These are phyloP conservation scores for Paramecium tetraurelia DNA, from an alignment of 73 alveolate genomes.

Conservation along the genomic window DNA sequence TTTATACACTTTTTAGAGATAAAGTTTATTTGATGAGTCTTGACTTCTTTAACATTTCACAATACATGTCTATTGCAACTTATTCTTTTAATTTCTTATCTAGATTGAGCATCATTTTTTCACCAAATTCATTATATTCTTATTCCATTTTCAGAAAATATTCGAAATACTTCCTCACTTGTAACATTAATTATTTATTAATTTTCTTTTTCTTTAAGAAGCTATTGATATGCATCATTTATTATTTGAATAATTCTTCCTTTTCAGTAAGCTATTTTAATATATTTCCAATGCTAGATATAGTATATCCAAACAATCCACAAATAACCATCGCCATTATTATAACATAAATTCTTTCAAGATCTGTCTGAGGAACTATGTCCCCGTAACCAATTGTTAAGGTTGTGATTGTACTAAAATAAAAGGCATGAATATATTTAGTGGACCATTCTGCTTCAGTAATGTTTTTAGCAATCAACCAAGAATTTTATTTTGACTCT, in stretches of 20 bases:
- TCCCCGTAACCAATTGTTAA: conserved; percentile 63
- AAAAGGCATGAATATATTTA: conserved; percentile 39
- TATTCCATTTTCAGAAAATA: not conserved
- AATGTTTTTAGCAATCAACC: conserved; percentile 32
- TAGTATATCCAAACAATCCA: conserved; percentile 59
- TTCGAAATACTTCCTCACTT: conserved; percentile 48
- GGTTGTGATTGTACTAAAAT: conserved; percentile 51
- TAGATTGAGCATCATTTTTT: not conserved
- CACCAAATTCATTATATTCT: conserved; percentile 27
- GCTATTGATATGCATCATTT: not conserved
- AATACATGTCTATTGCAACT: conserved; percentile 33
- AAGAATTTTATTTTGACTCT: not conserved
- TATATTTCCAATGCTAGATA: conserved; percentile 45
- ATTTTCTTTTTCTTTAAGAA: not conserved
- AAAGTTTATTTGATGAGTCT: conserved; percentile 9
- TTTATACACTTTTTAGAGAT: not conserved
- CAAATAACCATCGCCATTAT: conserved; percentile 52
- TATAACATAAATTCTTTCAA: conserved; percentile 58
- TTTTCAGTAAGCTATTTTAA: conserved; percentile 13
- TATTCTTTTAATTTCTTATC: conserved; percentile 10
- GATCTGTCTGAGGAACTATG: conserved; percentile 36
- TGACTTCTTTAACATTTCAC: not conserved
- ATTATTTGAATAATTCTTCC: not conserved
- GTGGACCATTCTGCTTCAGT: conserved; percentile 40
- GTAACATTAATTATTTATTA: not conserved